Evolutionary conservation across 352 stramenopile species (phyloP), one percentile per base, ranked within the genome.

Genomic region (Pythium volutum): DNA sequence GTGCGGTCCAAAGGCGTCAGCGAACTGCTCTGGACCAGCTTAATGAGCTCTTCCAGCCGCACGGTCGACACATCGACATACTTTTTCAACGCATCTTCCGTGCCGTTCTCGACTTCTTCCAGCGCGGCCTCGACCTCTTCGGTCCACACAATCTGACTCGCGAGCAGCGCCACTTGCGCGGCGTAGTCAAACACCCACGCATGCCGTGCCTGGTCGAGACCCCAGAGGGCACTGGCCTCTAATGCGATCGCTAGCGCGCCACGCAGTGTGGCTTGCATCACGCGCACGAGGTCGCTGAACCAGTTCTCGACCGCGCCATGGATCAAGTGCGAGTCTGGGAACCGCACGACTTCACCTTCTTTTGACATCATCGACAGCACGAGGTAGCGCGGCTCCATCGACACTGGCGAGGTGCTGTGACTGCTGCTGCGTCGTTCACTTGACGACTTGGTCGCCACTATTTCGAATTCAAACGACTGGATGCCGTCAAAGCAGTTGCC

Each of bases 331-430:
- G 82, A 90, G 59, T 92, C 82, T 26, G 56, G 15, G 58, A 98
- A 93, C 5, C 70, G 66, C 33, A 98, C 89, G 27, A 95, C 58
- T 66, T 98, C 94, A 20, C 90, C 87, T 66, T 98, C 95, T 74
- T 98, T 98, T n/a, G 94, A 97, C 41, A 97, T 71, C 95, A 98
- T 98, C 5, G 81, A 82, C 65, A 92, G 83, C 7, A 89, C 88
- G 36, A 93, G 75, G 63, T 95, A 96, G 6, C 66, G 69, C 27
- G 82, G 71, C 18, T 69, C 49, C n/a, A 43, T 27, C 15, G n/a
- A n/a, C 10, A 36, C 26, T 20, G 14, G 25, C 5, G 36, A 23
- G 11, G 18, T 7, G 27, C 12, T 55, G 29, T 60, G 69, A 3
- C 7, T 55, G 29, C 67, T 74, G 4, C 36, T 60, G 7, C 59